Conservation (phyloP, 352 stramenopile species). For the Achlya hypogyna region DNA sequence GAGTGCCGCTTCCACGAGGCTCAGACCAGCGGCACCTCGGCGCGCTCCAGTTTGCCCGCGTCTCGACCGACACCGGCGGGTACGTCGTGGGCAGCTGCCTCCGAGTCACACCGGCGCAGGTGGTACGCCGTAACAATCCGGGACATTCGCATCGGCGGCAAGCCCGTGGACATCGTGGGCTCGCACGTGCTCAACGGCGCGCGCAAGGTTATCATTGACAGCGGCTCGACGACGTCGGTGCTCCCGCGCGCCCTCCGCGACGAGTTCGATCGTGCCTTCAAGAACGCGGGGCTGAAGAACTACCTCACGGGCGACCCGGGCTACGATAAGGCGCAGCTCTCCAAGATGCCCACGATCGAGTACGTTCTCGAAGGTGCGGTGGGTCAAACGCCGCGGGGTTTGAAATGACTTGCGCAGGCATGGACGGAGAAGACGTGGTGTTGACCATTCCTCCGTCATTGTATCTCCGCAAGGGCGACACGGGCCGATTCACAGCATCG, state of each 20-base stretch:
- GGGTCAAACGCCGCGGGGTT: background rate
- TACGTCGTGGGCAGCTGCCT: background rate
- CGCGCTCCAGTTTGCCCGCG: constrained; percentile 26
- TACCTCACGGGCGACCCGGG: constrained; percentile 38
- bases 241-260: constrained; percentile 41
- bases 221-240: constrained; percentile 78
- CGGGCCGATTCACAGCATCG: constrained; percentile 39
- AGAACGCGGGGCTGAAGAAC: constrained; percentile 18
- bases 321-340: constrained; percentile 42
- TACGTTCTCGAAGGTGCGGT: constrained; percentile 42
- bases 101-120: constrained; percentile 21
- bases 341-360: constrained; percentile 51
- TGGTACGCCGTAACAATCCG: constrained; percentile 65
- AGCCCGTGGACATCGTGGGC: constrained; percentile 41
- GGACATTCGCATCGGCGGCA: constrained; percentile 53
- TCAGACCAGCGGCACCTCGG: constrained; percentile 51
- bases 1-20: constrained; percentile 45
- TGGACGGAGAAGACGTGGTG: constrained; percentile 45
- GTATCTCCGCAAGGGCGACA: constrained; percentile 47
- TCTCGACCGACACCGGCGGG: constrained; percentile 18
- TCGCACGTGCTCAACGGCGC: constrained; percentile 31
- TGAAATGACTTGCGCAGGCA: background rate
- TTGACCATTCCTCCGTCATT: constrained; percentile 49
- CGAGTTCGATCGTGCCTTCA: constrained; percentile 49
- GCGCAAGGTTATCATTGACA: constrained; percentile 70